Conservation (phyloP, 2,329 filamentous ascomycete genomes). For the Verticillium tricorpus region DNA sequence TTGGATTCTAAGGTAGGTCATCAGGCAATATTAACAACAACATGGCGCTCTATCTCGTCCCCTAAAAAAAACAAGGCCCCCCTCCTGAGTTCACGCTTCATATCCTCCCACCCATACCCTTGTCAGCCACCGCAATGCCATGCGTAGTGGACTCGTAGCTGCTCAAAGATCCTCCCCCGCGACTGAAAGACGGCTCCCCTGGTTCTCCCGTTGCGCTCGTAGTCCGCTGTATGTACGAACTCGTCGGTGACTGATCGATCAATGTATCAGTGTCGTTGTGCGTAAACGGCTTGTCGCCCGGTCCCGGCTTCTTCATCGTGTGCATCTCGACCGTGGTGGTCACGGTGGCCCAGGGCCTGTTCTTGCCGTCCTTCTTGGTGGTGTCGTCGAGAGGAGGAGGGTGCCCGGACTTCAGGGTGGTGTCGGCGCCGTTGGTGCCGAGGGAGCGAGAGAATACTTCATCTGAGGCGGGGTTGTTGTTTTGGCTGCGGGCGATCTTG, state of each 20-base stretch:
- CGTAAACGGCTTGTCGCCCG: background rate
- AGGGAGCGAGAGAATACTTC: background rate
- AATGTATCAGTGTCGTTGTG: background rate
- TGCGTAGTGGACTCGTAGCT: background rate
- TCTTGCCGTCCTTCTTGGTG: background rate
- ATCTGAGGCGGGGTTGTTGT: background rate
- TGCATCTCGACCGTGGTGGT: conserved; percentile 9
- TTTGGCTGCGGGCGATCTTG: conserved; percentile 17
- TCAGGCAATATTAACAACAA: too few species aligned
- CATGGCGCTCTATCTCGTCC: background rate
- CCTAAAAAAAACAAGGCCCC: background rate
- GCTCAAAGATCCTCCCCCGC: background rate
- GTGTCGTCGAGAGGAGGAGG: background rate
- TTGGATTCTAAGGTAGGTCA: too few species aligned
- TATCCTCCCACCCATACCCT: background rate
- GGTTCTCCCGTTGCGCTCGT: background rate
- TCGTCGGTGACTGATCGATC: background rate
- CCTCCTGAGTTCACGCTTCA: background rate
- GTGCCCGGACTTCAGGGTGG: background rate
- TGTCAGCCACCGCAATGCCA: background rate
- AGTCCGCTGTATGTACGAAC: background rate
- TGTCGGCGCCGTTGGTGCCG: background rate
- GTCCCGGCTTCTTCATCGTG: conserved; percentile 1
- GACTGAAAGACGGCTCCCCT: background rate
- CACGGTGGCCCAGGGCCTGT: conserved; percentile 4